Evolutionary conservation across 345 rosid genomes (phyloP).

Genomic region (Salix koriyanagi): DNA sequence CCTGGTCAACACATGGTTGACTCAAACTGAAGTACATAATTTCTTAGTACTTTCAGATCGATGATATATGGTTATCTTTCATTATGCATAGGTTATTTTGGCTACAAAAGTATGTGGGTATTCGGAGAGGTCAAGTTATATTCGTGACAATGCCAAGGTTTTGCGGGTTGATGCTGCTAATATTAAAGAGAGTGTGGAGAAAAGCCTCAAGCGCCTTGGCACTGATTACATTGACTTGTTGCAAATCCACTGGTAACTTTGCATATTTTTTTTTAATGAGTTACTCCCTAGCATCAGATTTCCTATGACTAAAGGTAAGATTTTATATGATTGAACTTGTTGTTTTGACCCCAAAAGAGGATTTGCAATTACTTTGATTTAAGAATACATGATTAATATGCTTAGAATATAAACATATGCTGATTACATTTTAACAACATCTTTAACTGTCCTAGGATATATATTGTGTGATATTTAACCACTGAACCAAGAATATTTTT

Average conservation of each 20-base stretch:
- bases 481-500: too few relatives aligned
- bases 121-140: conserved; percentile 49
- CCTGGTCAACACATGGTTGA: not conserved
- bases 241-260: conserved; percentile 85
- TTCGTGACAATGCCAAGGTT: conserved; percentile 60
- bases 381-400: not conserved
- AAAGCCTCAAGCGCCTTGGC: conserved; percentile 84
- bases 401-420: not conserved
- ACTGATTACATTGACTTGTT: conserved; percentile 88
- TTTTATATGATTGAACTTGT: not conserved
- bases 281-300: not conserved
- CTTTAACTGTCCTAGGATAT: not conserved
- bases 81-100: conserved; percentile 59
- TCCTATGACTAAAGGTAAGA: not conserved
- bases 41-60: not conserved
- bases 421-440: not conserved
- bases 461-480: not conserved
- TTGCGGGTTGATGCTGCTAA: conserved; percentile 80
- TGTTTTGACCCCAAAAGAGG: not conserved
- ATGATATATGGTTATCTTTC: conserved; percentile 4
- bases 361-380: not conserved
- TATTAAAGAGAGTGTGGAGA: conserved; percentile 89
- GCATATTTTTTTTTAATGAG: not conserved
- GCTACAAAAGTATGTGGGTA: conserved; percentile 92
- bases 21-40: conserved; percentile 3